Evolutionary conservation across 495 filamentous ascomycete genomes (phyloP).

Genomic region (Elaphomyces granulatus): DNA sequence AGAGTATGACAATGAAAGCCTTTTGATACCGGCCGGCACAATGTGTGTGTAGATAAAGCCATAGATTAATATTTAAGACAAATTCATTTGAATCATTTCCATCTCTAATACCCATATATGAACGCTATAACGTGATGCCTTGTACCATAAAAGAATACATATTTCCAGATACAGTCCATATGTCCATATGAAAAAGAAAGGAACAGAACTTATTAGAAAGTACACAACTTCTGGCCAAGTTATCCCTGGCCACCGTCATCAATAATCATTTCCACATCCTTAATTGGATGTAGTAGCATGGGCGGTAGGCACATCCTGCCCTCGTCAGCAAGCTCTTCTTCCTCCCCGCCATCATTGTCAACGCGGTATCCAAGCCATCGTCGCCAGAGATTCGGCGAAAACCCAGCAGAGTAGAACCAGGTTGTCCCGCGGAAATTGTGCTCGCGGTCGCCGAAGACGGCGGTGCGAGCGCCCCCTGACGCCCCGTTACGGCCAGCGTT

Average conservation of each 20-base stretch:
- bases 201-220: too few species aligned
- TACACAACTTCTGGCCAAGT: too few species aligned
- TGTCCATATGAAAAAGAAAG: too few species aligned
- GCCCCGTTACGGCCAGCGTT: constrained; percentile 78
- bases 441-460: constrained; percentile 72
- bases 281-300: constrained; percentile 88
- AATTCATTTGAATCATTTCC: too few species aligned
- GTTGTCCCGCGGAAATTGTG: constrained; percentile 80
- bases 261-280: constrained; percentile 65
- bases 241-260: constrained; percentile 25
- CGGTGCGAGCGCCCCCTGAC: constrained; percentile 52
- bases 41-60: too few species aligned
- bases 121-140: too few species aligned
- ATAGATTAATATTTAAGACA: too few species aligned
- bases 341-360: constrained; percentile 75
- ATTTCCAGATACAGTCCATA: too few species aligned
- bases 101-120: too few species aligned
- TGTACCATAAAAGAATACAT: too few species aligned
- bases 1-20: too few species aligned
- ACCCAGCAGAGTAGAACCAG: constrained; percentile 91
- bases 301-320: constrained; percentile 88
- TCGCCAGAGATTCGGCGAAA: constrained; percentile 67
- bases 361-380: constrained; percentile 78
- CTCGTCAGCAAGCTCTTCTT: constrained; percentile 60
- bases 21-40: too few species aligned